A percentile compares a stretch with the other conserved stretches of the same genome.
Evolutionary conservation across 2,329 filamentous ascomycete species (phyloP).

Genomic region (Grosmannia clavigera): DNA sequence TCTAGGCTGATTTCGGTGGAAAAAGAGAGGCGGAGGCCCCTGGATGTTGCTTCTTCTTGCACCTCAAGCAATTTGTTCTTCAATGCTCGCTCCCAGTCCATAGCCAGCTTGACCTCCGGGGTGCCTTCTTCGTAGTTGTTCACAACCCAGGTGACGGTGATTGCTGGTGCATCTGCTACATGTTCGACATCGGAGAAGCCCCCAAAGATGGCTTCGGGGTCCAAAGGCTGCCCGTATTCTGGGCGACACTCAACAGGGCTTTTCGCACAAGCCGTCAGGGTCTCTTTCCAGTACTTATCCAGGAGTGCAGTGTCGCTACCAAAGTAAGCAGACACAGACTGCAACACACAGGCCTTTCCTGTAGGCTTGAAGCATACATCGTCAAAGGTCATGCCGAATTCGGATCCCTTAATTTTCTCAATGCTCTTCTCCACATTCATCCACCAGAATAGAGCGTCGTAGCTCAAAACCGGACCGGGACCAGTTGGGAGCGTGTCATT

Average conservation of each 20-base stretch:
- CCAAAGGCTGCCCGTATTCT: conserved; percentile 77
- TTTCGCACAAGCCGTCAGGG: conserved; percentile 60
- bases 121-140: conserved; percentile 72
- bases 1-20: conserved; percentile 91
- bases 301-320: conserved; percentile 51
- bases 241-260: conserved; percentile 79
- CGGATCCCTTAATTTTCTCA: conserved; percentile 54
- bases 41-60: conserved; percentile 63
- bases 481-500: conserved; percentile 61
- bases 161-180: conserved; percentile 60
- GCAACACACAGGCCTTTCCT: conserved; percentile 78
- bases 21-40: conserved; percentile 81
- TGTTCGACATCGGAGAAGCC: conserved; percentile 56
- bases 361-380: conserved; percentile 94
- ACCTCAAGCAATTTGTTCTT: conserved; percentile 63
- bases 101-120: conserved; percentile 55
- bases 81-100: conserved; percentile 80
- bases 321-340: conserved; percentile 87
- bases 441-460: conserved; percentile 89
- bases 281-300: conserved; percentile 57
- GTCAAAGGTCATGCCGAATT: conserved; percentile 56
- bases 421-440: conserved; percentile 76
- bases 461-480: conserved; percentile 67
- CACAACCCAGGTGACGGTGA: conserved; percentile 91
- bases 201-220: conserved; percentile 74